Evolutionary conservation across 768 basidiomycete species (phyloP).

Genomic region (Zangia roseola): DNA sequence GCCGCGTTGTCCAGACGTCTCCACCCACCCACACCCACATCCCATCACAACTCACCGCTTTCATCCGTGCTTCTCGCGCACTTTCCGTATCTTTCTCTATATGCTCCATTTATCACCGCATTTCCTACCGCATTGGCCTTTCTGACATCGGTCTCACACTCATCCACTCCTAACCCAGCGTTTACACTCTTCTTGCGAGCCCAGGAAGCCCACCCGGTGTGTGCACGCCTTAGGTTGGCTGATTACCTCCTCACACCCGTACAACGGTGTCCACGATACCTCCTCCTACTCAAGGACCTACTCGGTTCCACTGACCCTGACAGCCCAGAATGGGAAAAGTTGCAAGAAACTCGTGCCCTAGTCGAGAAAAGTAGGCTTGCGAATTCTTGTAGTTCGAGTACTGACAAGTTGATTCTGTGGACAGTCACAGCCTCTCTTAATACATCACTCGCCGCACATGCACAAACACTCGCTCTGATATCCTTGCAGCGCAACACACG

Average conservation of each 20-base stretch:
- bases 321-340: constrained; percentile 64
- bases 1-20: constrained; percentile 51
- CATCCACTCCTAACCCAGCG: constrained; percentile 37
- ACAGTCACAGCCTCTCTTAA: constrained; percentile 78
- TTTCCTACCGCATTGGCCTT: constrained; percentile 67
- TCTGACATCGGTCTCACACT: constrained; percentile 52
- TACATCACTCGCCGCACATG: constrained; percentile 74
- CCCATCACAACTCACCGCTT: constrained; percentile 38
- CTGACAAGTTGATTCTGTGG: constrained; percentile 11
- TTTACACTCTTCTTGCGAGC: constrained; percentile 64
- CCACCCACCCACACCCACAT: constrained; percentile 19
- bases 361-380: constrained; percentile 69
- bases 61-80: constrained; percentile 71
- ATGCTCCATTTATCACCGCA: constrained; percentile 80
- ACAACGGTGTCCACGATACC: constrained; percentile 85
- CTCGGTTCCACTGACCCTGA: constrained; percentile 62
- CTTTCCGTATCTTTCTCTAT: constrained; percentile 86
- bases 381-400: background rate
- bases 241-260: constrained; percentile 88
- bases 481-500: constrained; percentile 77
- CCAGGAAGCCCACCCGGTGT: constrained; percentile 68
- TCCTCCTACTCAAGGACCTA: constrained; percentile 80
- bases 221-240: constrained; percentile 71
- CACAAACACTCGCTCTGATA: constrained; percentile 71
- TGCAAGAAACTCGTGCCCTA: constrained; percentile 58